phyloP scores from a whole-genome alignment of 129 eudicot species.

The Calendula officinalis region DNA sequence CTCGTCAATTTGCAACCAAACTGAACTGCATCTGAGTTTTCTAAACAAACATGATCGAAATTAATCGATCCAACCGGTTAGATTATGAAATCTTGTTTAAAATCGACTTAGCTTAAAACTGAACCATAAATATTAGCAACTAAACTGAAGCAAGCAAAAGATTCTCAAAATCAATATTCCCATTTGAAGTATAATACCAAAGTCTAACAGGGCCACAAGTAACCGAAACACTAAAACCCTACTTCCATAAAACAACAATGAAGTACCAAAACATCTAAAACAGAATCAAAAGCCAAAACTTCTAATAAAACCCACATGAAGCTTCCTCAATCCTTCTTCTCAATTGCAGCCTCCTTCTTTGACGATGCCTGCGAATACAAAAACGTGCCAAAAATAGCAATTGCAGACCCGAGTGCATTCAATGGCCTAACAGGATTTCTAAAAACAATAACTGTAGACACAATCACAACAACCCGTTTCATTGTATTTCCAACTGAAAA shows the following conservation, averaged over 20 bases:
- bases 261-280: slow-evolving; percentile 23
- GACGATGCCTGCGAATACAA: slow-evolving; percentile 93
- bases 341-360: slow-evolving; percentile 65
- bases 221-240: slow-evolving; percentile 22
- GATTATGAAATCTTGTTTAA: too few species aligned
- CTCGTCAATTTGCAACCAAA: too few species aligned
- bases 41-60: too few species aligned
- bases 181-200: slow-evolving; percentile 28
- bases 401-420: slow-evolving; percentile 95
- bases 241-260: slow-evolving; percentile 15
- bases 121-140: slow-evolving; percentile 7
- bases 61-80: too few species aligned
- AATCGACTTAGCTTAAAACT: too few species aligned
- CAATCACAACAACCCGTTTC: slow-evolving; percentile 96
- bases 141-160: slow-evolving; percentile 13
- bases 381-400: slow-evolving; percentile 92
- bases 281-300: slow-evolving; percentile 23
- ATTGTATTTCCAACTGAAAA: slow-evolving; percentile 95
- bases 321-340: slow-evolving; percentile 50
- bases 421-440: slow-evolving; percentile 93
- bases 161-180: slow-evolving; percentile 24
- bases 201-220: slow-evolving; percentile 28
- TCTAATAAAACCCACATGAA: slow-evolving; percentile 9
- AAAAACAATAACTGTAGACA: slow-evolving; percentile 81
- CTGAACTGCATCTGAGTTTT: too few species aligned